Conservation (phyloP, 2,329 filamentous ascomycete genomes). For the Decorospora gaudefroyi region DNA sequence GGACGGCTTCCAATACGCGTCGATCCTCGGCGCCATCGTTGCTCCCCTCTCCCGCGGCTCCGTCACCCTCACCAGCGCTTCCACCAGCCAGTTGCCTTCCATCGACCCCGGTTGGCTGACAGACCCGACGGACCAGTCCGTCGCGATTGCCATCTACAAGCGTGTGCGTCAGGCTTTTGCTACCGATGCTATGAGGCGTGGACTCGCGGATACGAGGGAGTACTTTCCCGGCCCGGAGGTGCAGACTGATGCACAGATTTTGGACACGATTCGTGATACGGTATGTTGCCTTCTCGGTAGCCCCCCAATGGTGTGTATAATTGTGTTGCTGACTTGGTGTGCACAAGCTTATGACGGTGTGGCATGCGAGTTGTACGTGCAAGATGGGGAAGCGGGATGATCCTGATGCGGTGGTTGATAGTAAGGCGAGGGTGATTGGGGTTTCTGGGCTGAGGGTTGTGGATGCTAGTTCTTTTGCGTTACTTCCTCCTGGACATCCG, state of each 20-base stretch:
- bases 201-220: slow-evolving; percentile 20
- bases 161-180: slow-evolving; percentile 37
- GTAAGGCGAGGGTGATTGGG: slow-evolving; percentile 41
- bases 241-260: slow-evolving; percentile 34
- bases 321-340: too few species aligned
- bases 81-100: slow-evolving; percentile 33
- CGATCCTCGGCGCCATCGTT: slow-evolving; percentile 38
- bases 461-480: slow-evolving; percentile 40
- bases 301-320: too few species aligned
- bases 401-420: slow-evolving; percentile 43
- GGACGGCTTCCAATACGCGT: slow-evolving; percentile 40
- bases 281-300: neutral
- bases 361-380: slow-evolving; percentile 36
- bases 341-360: slow-evolving; percentile 28
- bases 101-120: slow-evolving; percentile 48
- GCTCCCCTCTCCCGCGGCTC: slow-evolving; percentile 44
- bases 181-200: slow-evolving; percentile 23
- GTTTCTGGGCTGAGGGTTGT: slow-evolving; percentile 42
- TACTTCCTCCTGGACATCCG: slow-evolving; percentile 47
- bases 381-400: slow-evolving; percentile 39
- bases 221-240: slow-evolving; percentile 31
- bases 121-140: slow-evolving; percentile 34
- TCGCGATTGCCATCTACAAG: slow-evolving; percentile 41
- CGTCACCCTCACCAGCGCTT: slow-evolving; percentile 39
- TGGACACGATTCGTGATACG: slow-evolving; percentile 20